Evolutionary conservation across 768 basidiomycete species (phyloP), one percentile per base, ranked within the genome.

Genomic region (Leucogyrophana mollusca): DNA sequence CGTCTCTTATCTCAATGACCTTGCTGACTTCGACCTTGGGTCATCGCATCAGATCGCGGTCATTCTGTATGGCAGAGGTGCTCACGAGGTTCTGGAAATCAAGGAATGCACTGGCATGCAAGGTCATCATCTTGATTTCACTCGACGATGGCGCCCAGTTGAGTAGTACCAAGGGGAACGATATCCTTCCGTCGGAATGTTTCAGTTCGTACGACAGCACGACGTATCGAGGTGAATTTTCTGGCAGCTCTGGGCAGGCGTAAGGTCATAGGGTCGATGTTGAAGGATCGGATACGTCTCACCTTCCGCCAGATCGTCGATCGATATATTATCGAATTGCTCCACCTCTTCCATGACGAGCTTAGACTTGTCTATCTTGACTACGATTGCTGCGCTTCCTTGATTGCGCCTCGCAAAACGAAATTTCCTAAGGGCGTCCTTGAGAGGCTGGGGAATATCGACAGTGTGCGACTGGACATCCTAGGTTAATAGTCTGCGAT

Each of bases 261-360:
- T 18, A 14, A 33, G 17, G 14, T n/a, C n/a, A 22, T 17, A 22
- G n/a, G 46, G 25, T 13, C 7, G 27, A 30, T 30, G 6, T 30
- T 30, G n/a, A 37, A 35, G 4, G 27, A 51, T 37, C 18, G 40
- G 33, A 25, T 20, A 7, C 17, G 33, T 43, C 59, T 46, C 53
- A 90, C 93, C 93, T 69, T 93, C 85, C n/a, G 80, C 88, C 30
- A 97, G 80, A 13, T 94, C 90, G 56, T 88, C 87, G 47, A 93
- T 80, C 45, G 75, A 76, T 49, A 90, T 84, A 49, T 80, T 69
- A 58, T 87, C 83, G 53, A 89, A 84, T 59, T 85, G 81, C 45
- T 92, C 89, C 24, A 83, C 87, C 57, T 90, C 85, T 61, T 87
- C 85, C 85, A 96, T 87, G 53, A 82, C 59, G 47, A 94, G 77